Conservation (phyloP, 345 rosid genomes). For the Eucalyptus grandis region DNA sequence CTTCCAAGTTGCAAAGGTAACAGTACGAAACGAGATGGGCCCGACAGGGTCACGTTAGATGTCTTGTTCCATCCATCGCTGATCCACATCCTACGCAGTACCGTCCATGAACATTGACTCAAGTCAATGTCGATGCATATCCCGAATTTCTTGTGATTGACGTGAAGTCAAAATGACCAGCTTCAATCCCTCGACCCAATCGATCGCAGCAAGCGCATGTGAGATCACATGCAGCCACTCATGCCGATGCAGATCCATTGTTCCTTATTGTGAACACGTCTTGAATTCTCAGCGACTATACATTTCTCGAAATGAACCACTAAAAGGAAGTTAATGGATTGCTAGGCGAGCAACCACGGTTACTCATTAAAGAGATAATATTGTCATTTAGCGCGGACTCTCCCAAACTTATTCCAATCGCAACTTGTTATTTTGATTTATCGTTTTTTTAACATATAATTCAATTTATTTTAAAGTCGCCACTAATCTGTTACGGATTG, state of each 20-base stretch:
- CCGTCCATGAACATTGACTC: background rate
- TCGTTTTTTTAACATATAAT: background rate
- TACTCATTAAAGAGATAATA: background rate
- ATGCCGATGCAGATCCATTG: background rate
- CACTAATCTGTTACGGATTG: accelerated
- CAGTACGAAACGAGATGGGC: background rate
- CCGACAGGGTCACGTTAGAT: background rate
- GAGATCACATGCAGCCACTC: background rate
- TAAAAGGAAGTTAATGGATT: background rate
- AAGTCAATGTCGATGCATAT: background rate
- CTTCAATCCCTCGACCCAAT: background rate
- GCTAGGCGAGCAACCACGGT: accelerated
- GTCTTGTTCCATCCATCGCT: background rate
- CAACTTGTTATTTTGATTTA: background rate
- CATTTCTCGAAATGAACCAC: background rate
- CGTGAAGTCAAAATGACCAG: background rate
- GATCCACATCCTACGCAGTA: background rate
- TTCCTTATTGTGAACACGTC: background rate
- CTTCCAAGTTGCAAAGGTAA: background rate
- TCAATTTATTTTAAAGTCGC: background rate
- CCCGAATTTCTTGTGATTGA: background rate
- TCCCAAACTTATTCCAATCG: background rate
- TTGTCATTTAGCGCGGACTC: background rate
- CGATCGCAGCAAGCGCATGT: background rate
- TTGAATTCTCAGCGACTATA: background rate